Evolutionary conservation across 108 stramenopile genomes (phyloP).

Genomic region (Asterionellopsis glacialis): DNA sequence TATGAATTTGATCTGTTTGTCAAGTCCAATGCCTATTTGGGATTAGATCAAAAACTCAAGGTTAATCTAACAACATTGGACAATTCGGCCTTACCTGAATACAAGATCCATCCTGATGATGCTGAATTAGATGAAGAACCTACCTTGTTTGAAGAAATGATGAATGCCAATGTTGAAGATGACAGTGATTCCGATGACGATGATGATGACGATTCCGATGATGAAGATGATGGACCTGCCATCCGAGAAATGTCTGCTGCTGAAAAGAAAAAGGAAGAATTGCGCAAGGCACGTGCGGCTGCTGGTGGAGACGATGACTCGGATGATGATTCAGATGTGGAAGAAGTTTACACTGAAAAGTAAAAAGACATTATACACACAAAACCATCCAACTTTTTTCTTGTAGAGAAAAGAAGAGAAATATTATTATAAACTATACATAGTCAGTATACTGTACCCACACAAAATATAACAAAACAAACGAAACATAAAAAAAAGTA

Average conservation of each 20-base stretch:
- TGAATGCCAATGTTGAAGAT: slow-evolving; percentile 88
- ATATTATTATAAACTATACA: too few relatives aligned
- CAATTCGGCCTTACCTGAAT: slow-evolving; percentile 88
- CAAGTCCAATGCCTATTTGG: slow-evolving; percentile 92
- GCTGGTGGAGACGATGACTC: slow-evolving; percentile 69
- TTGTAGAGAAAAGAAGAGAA: too few relatives aligned
- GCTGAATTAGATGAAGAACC: slow-evolving; percentile 97
- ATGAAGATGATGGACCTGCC: slow-evolving; percentile 45
- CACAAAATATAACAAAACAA: too few relatives aligned
- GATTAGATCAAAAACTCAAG: slow-evolving; percentile 76
- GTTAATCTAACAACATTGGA: slow-evolving; percentile 78
- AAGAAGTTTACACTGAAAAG: slow-evolving; percentile 74
- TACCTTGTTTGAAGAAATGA: slow-evolving; percentile 95
- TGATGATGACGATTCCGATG: slow-evolving; percentile 64
- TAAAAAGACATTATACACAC: too few relatives aligned
- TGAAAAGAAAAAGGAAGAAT: slow-evolving; percentile 75
- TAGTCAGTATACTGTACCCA: too few relatives aligned
- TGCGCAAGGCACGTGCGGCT: slow-evolving; percentile 76
- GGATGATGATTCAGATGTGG: slow-evolving; percentile 73
- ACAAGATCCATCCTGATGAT: slow-evolving; percentile 95
- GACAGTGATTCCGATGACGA: slow-evolving; percentile 78
- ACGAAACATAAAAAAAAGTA: too few relatives aligned
- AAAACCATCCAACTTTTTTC: too few relatives aligned
- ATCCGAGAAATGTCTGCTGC: slow-evolving; percentile 69
- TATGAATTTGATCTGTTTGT: slow-evolving; percentile 90